Conservation (phyloP, 164 flowering plant genomes). For the Sextonia rubra region DNA sequence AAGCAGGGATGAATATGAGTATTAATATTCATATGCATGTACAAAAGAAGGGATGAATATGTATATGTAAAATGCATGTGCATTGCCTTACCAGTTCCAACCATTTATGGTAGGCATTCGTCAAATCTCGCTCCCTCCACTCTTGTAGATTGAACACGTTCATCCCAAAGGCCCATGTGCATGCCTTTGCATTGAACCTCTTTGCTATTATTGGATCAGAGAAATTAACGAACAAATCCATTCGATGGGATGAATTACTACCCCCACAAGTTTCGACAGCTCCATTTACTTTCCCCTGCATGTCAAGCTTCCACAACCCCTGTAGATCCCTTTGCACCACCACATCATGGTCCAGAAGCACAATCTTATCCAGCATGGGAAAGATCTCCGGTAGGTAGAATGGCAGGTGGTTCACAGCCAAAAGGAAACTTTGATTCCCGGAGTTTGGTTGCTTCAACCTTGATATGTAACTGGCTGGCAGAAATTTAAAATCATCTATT, state of each 20-base stretch:
- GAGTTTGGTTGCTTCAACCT: slow-evolving; percentile 33
- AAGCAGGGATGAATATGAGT: too few species aligned
- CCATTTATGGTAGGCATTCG: slow-evolving; percentile 53
- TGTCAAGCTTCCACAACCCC: slow-evolving; percentile 55
- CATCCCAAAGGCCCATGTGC: slow-evolving; percentile 98
- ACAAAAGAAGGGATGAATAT: too few species aligned
- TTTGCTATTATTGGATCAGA: slow-evolving; percentile 57
- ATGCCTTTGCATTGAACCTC: slow-evolving; percentile 53
- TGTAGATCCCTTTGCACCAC: slow-evolving; percentile 80
- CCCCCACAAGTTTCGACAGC: slow-evolving; percentile 77
- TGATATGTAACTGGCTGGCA: slow-evolving; percentile 31
- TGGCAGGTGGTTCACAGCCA: slow-evolving; percentile 71
- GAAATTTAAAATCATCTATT: slow-evolving; percentile 44
- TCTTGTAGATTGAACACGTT: slow-evolving; percentile 73
- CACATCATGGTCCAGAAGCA: slow-evolving; percentile 94
- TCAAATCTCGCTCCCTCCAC: slow-evolving; percentile 69
- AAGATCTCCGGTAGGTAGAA: slow-evolving; percentile 83
- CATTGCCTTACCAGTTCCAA: slow-evolving; percentile 57
- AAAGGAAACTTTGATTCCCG: slow-evolving; percentile 54
- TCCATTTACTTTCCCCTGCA: slow-evolving; percentile 84
- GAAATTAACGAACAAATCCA: slow-evolving; percentile 67
- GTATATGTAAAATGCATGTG: background rate
- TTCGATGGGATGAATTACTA: slow-evolving; percentile 42
- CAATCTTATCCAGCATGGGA: slow-evolving; percentile 63
- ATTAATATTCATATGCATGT: too few species aligned